phyloP scores from a whole-genome alignment of 148 eudicot species.

The Arbutus unedo region DNA sequence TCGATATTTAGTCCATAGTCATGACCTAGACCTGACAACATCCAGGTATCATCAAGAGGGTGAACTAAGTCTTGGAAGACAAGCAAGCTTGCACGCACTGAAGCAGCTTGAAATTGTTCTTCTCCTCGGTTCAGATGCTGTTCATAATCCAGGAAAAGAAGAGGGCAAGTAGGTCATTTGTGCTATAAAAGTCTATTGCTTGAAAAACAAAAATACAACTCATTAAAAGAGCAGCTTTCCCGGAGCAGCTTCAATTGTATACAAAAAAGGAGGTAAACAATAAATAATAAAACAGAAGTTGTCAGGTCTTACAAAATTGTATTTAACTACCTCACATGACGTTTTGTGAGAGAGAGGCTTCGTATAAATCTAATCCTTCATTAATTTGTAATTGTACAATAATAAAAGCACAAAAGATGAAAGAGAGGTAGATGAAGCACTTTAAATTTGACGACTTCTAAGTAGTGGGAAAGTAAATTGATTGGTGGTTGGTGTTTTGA shows the following conservation, averaged over 20 bases:
- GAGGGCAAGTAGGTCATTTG: not conserved
- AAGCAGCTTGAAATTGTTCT: conserved; percentile 37
- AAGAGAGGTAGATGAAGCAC: not conserved
- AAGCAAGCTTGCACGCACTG: conserved; percentile 67
- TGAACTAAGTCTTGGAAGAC: conserved; percentile 62
- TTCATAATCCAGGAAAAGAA: conserved; percentile 5
- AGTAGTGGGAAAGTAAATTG: not conserved
- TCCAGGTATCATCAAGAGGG: conserved; percentile 69
- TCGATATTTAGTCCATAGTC: conserved; percentile 57
- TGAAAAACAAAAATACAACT: not conserved
- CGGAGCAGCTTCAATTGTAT: not conserved
- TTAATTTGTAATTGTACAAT: not conserved
- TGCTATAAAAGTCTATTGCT: not conserved
- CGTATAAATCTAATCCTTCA: not conserved
- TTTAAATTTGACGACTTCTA: too few species aligned
- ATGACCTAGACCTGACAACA: conserved; percentile 83
- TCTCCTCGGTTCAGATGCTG: conserved; percentile 41
- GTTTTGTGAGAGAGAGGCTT: not conserved
- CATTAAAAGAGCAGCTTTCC: not conserved
- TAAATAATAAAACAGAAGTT: not conserved
- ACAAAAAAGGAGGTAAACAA: not conserved
- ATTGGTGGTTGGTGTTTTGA: not conserved
- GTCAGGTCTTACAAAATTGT: not conserved
- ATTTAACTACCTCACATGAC: not conserved
- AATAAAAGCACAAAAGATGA: not conserved